Evolutionary conservation across 2,329 filamentous ascomycete genomes (phyloP), one percentile per base, ranked within the genome.

Genomic region (Xylaria hypoxylon): DNA sequence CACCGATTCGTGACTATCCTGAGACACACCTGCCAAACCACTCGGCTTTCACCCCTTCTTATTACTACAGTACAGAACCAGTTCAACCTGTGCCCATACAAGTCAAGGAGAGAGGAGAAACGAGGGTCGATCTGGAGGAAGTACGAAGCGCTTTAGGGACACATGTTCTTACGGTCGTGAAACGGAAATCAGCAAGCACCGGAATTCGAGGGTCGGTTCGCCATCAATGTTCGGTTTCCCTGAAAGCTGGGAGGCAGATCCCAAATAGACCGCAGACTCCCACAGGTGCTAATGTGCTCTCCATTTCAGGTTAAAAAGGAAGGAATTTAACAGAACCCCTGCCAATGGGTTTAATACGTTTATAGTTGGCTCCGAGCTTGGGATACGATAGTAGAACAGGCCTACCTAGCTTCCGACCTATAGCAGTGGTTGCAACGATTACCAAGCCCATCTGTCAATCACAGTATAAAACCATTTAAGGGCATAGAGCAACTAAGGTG

Each of bases 211-310:
- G 13, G 47, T 64, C 15, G 35, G 55, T 56, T 48, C 24, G 33
- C n/a, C 17, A 40, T 40, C 31, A 60, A 52, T 59, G 13, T 31
- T 57, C 17, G 8, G 31, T 55, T 24, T 59, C 11, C 48, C 33
- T 26, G 6, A 22, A 19, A 19, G 13, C 4, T 45, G 5, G 42
- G 15, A 24, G 17, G 4, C 33, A 28, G 22, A 44, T 59, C 38
- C n/a, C 10, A 8, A 33, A 47, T 40, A 24, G 22, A 33, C 31
- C 15, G 45, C 42, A 19, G 55, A 35, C 17, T 38, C n/a, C 40
- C 24, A 38, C 31, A 48, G 24, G 42, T 55, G 50, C 65, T 65
- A 59, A 68, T 44, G 44, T 47, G 2, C 22, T 65, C 28, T 62
- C 24, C 2, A 51, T 19, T 47, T 47, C 28, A 55, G 59, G 57